These are phyloP conservation scores for Geosmithia flava DNA, from an alignment of 2,329 filamentous ascomycete genomes.

Conservation along the genomic window DNA sequence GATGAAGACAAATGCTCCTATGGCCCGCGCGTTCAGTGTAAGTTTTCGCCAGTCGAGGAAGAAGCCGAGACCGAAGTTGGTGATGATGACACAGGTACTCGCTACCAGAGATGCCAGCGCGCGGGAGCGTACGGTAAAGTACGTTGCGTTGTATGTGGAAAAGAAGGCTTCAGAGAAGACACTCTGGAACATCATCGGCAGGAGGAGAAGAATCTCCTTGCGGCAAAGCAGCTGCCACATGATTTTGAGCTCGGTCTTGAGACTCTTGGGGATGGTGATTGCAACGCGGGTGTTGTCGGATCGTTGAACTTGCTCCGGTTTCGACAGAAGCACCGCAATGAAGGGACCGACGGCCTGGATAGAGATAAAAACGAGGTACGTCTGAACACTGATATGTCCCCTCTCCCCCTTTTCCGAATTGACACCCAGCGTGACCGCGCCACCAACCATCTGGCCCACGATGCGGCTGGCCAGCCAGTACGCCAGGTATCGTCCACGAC, in stretches of 20 bases:
- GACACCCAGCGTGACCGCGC: slow-evolving; percentile 30
- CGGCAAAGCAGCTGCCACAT: background rate
- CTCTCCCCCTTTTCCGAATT: slow-evolving; percentile 28
- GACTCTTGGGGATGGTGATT: background rate
- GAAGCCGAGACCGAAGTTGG: no score
- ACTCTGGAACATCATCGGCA: no score
- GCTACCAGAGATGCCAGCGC: no score
- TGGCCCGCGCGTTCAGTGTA: no score
- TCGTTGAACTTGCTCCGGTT: slow-evolving; percentile 13
- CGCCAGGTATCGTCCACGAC: no score
- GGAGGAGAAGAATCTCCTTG: background rate
- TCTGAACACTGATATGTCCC: slow-evolving; percentile 49
- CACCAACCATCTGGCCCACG: slow-evolving; percentile 32
- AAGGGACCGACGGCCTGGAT: slow-evolving; percentile 36
- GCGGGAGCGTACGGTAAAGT: no score
- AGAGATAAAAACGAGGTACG: slow-evolving; percentile 53
- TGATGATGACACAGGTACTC: no score
- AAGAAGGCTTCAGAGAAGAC: no score
- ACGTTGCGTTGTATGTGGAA: no score
- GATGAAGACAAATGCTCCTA: no score
- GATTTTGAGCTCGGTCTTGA: background rate
- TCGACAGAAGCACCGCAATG: slow-evolving; percentile 13
- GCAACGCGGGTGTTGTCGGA: slow-evolving; percentile 6
- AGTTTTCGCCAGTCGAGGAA: no score
- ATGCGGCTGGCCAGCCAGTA: slow-evolving; percentile 33